Evolutionary conservation across 1,139 yeast genomes (phyloP), one percentile per base, ranked within the genome.

Genomic region (Cylindricascospora bacillispora): DNA sequence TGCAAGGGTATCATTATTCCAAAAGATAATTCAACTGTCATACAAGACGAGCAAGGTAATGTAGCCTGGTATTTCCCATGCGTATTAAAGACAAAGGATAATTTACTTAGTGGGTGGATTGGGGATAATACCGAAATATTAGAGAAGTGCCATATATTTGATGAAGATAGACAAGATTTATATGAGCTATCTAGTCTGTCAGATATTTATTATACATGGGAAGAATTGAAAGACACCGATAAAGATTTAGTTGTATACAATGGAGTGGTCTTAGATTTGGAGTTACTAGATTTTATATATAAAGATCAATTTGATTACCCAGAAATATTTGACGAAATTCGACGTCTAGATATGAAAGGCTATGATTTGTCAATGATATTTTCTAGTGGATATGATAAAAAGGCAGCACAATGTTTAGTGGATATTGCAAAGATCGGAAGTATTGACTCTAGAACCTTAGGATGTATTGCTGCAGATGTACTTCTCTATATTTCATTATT

Each of bases 31-130:
- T 67, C 82, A 44, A 45, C 75, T 0, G 85, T 85, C 35, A 95
- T 95, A 1, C 57, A 62, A 36, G 62, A 65, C 38, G 65, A 65
- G 24, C 72, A 69, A 23, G 63, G 65, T 13, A 73, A 76, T 27
- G 53, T 86, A 43, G 95, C 93, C 9, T 86, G 95, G 94, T 89
- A 89, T 57, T 83, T 85, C 79, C 97, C 98, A 3, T 89, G 97
- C 60, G 72, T 76, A 44, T 40, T 79, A 27, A 63, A 73, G 37
- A 59, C 62, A 28, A 79, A 72, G 44, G 80, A 81, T 54, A 95
- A 94, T 6, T 7, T 18, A 7, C 21, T 18, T 10, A 18, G 21
- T 18, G 7, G 9, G 7, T 7, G 21, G 9, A 7, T 10, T 18
- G 7, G 9, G 10, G 15, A 20, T 5, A 21, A 21, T 13, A 7